Evolutionary conservation across 768 basidiomycete species (phyloP).

Genomic region (Mycena rebaudengoi): DNA sequence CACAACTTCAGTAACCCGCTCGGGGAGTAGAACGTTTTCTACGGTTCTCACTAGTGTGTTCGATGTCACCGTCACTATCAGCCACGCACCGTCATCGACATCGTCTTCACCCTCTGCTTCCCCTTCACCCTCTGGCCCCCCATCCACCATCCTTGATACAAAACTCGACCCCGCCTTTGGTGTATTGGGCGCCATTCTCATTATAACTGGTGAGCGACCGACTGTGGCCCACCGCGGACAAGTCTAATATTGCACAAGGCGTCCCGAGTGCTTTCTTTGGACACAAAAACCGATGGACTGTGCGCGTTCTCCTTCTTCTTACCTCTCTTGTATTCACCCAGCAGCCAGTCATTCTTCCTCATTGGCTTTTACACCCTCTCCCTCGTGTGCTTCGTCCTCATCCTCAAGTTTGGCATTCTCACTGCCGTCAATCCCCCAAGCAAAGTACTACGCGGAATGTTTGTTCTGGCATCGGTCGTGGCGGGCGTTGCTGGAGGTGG

Average conservation of each 20-base stretch:
- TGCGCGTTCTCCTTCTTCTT: not conserved
- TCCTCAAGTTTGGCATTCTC: conserved; percentile 87
- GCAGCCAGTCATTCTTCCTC: conserved; percentile 95
- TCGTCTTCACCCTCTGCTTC: conserved; percentile 51
- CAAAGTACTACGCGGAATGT: conserved; percentile 85
- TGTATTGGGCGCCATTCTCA: conserved; percentile 87
- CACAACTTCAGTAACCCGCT: conserved; percentile 54
- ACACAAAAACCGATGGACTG: conserved; percentile 88
- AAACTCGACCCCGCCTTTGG: conserved; percentile 88
- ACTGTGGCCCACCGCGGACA: too few relatives aligned
- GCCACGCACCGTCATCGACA: conserved; percentile 48
- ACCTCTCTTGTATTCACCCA: not conserved
- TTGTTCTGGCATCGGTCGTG: conserved; percentile 82
- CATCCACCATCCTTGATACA: conserved; percentile 61
- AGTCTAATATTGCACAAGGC: too few relatives aligned
- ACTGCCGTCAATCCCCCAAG: conserved; percentile 85
- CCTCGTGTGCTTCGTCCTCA: conserved; percentile 86
- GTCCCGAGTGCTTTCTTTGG: conserved; percentile 91
- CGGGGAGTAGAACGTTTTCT: conserved; percentile 58
- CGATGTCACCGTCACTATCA: conserved; percentile 63
- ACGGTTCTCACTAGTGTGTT: conserved; percentile 66
- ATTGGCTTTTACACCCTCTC: conserved; percentile 91
- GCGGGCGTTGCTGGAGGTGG: conserved; percentile 88
- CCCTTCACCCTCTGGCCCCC: conserved; percentile 55
- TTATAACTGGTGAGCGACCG: too few relatives aligned